phyloP scores from a whole-genome alignment of 1,284 basidiomycete species.

The Lentinus polychrous region DNA sequence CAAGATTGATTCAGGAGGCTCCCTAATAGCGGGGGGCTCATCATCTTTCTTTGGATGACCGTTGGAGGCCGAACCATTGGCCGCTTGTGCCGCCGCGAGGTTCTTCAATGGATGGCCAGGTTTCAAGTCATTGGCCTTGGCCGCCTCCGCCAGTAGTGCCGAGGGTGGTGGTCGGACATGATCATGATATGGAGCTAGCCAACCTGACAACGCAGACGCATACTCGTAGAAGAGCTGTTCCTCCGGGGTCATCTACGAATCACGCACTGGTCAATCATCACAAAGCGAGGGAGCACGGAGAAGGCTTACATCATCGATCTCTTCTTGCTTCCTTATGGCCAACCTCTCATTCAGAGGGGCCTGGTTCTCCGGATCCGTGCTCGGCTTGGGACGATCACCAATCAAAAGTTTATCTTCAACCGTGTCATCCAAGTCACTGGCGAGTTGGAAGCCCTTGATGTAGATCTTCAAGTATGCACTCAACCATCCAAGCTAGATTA shows the following conservation, averaged over 20 bases:
- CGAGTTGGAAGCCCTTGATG: conserved; percentile 66
- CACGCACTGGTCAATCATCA: not conserved
- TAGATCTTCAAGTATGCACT: conserved; percentile 66
- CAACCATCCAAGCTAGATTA: conserved; percentile 53
- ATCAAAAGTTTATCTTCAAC: conserved; percentile 74
- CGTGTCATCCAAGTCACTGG: conserved; percentile 68
- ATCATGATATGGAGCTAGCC: conserved; percentile 71
- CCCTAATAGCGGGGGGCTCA: conserved; percentile 53
- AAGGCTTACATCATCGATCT: conserved; percentile 44
- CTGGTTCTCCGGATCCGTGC: conserved; percentile 40
- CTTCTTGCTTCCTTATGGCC: conserved; percentile 39
- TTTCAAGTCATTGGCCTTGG: conserved; percentile 61
- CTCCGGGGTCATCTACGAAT: conserved; percentile 51
- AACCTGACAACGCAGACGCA: conserved; percentile 53
- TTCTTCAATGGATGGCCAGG: conserved; percentile 61
- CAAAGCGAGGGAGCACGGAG: not conserved
- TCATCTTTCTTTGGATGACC: conserved; percentile 61
- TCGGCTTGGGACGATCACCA: conserved; percentile 69
- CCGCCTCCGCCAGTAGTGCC: conserved; percentile 64
- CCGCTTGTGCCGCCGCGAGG: conserved; percentile 37
- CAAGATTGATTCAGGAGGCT: conserved; percentile 47
- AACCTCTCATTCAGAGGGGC: conserved; percentile 53
- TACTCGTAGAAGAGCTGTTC: conserved; percentile 54
- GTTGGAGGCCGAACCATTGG: conserved; percentile 37
- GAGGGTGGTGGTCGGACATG: conserved; percentile 61